Evolutionary conservation across 805 yeast genomes (phyloP), one percentile per base, ranked within the genome.

Genomic region (Starmerella stellata): DNA sequence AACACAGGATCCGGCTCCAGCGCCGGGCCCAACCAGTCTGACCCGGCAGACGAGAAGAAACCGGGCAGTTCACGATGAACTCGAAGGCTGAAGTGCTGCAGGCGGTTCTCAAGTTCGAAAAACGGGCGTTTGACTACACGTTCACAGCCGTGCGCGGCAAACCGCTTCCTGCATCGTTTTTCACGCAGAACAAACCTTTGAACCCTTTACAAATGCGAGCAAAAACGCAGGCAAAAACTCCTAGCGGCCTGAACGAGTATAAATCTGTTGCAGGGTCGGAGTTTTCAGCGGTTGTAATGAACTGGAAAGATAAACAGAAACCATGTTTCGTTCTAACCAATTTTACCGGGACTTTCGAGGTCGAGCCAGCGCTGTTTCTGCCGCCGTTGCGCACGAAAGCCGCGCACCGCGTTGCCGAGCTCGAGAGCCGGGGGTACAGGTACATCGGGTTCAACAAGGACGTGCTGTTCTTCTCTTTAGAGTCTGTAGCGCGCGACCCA

Each of bases 341-440:
- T 25, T 11, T 25, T 11, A 25, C 11, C n/a, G n/a, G 11, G n/a
- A n/a, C 14, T 11, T 25, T n/a, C 11, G 29, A 13, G 11, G n/a
- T 13, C n/a, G 29, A 25, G 11, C 11, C n/a, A n/a, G 29, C 29
- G n/a, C 11, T 25, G n/a, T 25, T n/a, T 11, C n/a, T 25, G 29
- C 29, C 29, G 11, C 11, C 11, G n/a, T n/a, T 25, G 14, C 14
- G 29, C 14, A 39, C 4, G 39, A 43, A 16, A 7, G 18, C 34
- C 13, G 16, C 21, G n/a, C 45, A 50, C 5, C 51, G 64, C 1
- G 51, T 74, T 7, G 61, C 59, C 35, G 61, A 55, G 42, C 56
- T 73, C 32, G 68, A 70, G 38, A 55, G 52, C 19, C 52, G 54
- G 18, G 62, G 62, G 11, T 75, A 77, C 78, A 61, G 56, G 39